phyloP scores from a whole-genome alignment of 1,284 basidiomycete genomes.

The Heimioporus retisporus region DNA sequence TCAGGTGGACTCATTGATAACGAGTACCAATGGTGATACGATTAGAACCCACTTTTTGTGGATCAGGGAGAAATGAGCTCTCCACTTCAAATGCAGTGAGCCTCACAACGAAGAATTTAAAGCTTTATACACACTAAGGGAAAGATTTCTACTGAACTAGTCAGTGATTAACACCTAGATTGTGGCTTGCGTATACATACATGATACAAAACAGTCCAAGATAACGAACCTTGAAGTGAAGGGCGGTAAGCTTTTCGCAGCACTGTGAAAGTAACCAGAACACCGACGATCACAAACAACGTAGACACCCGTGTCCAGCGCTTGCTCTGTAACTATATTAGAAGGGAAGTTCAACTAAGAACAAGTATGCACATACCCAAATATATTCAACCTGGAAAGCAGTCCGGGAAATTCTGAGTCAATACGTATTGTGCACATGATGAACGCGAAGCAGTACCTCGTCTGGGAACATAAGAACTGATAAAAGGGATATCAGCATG shows the following conservation, averaged over 20 bases:
- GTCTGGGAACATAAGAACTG: too few species aligned
- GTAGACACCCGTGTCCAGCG: not conserved
- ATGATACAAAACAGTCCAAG: conserved; percentile 1
- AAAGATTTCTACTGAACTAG: not conserved
- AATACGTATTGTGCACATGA: too few species aligned
- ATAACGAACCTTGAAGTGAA: conserved; percentile 3
- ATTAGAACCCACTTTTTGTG: not conserved
- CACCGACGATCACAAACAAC: conserved; percentile 4
- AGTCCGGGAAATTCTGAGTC: too few species aligned
- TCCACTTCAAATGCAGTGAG: not conserved
- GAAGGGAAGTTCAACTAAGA: too few species aligned
- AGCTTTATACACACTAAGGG: not conserved
- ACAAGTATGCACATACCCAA: too few species aligned
- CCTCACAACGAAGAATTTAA: not conserved
- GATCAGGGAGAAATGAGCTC: not conserved
- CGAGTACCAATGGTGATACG: not conserved
- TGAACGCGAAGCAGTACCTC: too few species aligned
- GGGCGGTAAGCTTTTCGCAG: too few species aligned
- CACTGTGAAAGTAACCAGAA: not conserved
- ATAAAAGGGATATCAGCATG: too few species aligned
- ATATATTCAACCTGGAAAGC: too few species aligned
- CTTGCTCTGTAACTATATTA: too few species aligned
- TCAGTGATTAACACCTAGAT: not conserved
- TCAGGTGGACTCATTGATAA: not conserved
- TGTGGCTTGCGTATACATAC: not conserved